Percentiles rank a stretch among this genome's conserved stretches.
phyloP scores from a whole-genome alignment of 805 yeast genomes.

The Zygotorulaspora florentina region DNA sequence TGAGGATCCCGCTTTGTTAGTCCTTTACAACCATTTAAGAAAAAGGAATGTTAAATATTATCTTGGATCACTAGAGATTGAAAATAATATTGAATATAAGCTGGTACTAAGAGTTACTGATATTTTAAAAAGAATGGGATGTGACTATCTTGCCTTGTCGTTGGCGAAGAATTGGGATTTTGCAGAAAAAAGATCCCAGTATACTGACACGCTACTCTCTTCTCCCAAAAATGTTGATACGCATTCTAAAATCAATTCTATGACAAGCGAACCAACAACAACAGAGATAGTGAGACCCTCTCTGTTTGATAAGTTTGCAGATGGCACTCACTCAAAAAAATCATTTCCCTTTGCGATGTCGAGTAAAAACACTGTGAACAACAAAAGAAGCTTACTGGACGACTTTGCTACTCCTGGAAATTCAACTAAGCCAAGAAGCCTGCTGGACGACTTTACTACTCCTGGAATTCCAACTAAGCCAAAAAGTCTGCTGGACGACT shows the following conservation, averaged over 20 bases:
- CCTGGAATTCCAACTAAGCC: conserved; percentile 2
- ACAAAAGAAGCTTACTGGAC: conserved; percentile 3
- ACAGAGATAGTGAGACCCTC: conserved; percentile 25
- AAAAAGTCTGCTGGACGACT: conserved; percentile 10
- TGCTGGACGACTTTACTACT: not conserved
- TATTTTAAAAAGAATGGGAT: conserved; percentile 84
- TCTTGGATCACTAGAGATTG: conserved; percentile 43
- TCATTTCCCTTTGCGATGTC: not conserved
- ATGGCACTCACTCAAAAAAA: conserved; percentile 2
- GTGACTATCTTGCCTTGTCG: conserved; percentile 69
- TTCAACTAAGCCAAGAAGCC: conserved; percentile 1
- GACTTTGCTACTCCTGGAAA: not conserved
- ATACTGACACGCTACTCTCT: conserved; percentile 1
- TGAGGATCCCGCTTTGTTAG: conserved; percentile 78
- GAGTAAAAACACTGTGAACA: not conserved
- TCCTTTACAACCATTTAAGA: conserved; percentile 61
- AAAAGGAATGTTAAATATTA: conserved; percentile 47
- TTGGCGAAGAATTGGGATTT: conserved; percentile 69
- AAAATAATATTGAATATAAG: conserved; percentile 49
- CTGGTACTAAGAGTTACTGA: conserved; percentile 59
- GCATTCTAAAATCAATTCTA: conserved; percentile 10
- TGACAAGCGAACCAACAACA: conserved; percentile 19
- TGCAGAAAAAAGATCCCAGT: conserved; percentile 18
- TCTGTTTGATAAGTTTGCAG: conserved; percentile 30
- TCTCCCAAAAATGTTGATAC: conserved; percentile 1